Conservation (phyloP, 108 stramenopile genomes). For the Discostella stelligeroides region DNA sequence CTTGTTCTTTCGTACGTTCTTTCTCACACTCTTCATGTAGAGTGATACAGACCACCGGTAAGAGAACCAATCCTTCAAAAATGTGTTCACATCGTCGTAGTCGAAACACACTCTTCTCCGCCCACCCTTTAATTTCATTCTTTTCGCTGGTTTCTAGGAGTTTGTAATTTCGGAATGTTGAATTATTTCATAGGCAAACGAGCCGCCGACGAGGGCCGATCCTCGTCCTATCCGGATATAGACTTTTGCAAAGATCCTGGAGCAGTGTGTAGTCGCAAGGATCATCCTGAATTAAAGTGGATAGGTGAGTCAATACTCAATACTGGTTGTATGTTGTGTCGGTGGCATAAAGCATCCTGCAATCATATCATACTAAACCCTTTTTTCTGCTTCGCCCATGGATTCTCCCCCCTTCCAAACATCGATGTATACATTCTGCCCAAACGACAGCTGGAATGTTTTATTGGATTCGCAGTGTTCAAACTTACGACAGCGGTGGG, state of each 20-base stretch:
- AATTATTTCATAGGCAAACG: constrained; percentile 42
- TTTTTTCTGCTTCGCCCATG: no score
- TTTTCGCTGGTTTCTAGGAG: no score
- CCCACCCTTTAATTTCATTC: not conserved
- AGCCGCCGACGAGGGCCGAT: constrained; percentile 34
- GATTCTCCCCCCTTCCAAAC: not conserved
- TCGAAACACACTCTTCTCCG: not conserved
- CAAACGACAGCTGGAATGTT: constrained; percentile 35
- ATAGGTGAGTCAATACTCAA: constrained; percentile 24
- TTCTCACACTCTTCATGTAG: not conserved
- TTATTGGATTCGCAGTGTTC: constrained; percentile 37
- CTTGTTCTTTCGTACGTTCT: not conserved
- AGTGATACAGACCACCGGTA: constrained; percentile 56
- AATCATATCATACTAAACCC: no score
- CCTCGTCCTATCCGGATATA: constrained; percentile 24
- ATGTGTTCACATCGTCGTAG: no score
- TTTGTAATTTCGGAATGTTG: constrained; percentile 40
- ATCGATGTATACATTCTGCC: not conserved
- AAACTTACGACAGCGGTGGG: constrained; percentile 29
- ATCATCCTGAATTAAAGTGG: constrained; percentile 44
- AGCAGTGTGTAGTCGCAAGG: constrained; percentile 18
- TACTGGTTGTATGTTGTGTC: not conserved
- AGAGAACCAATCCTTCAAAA: no score
- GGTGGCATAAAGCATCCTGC: no score
- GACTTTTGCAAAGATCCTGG: constrained; percentile 47